Evolutionary conservation across 1,284 basidiomycete genomes (phyloP).

Genomic region (Bjerkandera adusta): DNA sequence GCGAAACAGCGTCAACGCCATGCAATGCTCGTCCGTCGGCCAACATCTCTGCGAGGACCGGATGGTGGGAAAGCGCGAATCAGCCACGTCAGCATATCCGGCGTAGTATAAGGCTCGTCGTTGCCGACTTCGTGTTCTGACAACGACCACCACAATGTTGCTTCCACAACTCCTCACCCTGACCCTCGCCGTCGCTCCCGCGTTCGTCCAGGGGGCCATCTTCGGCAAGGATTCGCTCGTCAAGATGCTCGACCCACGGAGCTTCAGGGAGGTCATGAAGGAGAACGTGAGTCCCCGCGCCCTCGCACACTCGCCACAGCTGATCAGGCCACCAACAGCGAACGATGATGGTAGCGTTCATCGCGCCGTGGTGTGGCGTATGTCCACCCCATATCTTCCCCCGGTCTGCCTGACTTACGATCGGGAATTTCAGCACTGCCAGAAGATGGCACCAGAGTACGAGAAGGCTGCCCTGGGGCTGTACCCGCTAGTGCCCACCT

Average conservation of each 20-base stretch:
- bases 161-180: conserved; percentile 28
- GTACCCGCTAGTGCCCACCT: conserved; percentile 82
- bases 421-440: conserved; percentile 66
- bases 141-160: conserved; percentile 18
- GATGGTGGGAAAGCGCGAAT: conserved; percentile 25
- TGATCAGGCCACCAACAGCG: conserved; percentile 40
- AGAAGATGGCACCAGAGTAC: conserved; percentile 84
- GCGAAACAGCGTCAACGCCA: conserved; percentile 16
- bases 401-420: conserved; percentile 3
- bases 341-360: conserved; percentile 82
- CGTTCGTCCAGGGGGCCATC: conserved; percentile 66
- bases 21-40: conserved; percentile 18
- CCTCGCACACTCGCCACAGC: background rate
- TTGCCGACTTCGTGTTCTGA: background rate
- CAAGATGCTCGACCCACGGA: conserved; percentile 72
- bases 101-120: conserved; percentile 10
- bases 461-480: conserved; percentile 79
- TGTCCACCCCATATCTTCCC: conserved; percentile 26
- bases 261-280: conserved; percentile 75
- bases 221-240: conserved; percentile 72
- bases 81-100: conserved; percentile 29
- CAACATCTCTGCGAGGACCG: conserved; percentile 21
- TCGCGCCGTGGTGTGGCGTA: conserved; percentile 89
- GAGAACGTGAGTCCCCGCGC: conserved; percentile 56
- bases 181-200: conserved; percentile 41